A percentile compares a stretch with the other conserved stretches of the same genome.
Conservation (phyloP, 73 alveolate genomes). For the Symbiodinium natans region DNA sequence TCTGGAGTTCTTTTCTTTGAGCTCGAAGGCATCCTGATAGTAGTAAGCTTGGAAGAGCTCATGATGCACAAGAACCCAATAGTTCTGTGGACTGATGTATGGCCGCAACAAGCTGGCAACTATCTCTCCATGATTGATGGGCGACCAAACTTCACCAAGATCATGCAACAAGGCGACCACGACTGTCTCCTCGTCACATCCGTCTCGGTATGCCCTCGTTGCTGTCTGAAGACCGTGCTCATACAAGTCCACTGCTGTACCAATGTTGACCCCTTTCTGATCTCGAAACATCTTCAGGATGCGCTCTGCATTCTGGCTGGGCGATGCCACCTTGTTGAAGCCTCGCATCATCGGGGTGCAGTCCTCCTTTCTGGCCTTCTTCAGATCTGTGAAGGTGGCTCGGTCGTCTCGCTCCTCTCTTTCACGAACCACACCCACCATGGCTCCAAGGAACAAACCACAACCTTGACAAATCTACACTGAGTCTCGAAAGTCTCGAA, state of each 20-base stretch:
- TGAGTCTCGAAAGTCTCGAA: neutral
- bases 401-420: neutral
- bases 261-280: conserved; percentile 67
- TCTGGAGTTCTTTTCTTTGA: conserved; percentile 10
- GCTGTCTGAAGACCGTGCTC: conserved; percentile 82
- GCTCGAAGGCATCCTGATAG: conserved; percentile 19
- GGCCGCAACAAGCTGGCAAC: conserved; percentile 86
- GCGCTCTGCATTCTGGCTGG: conserved; percentile 48
- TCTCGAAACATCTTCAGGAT: conserved; percentile 51
- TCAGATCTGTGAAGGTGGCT: conserved; percentile 3
- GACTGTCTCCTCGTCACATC: conserved; percentile 75
- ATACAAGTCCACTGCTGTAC: conserved; percentile 45
- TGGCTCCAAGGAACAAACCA: neutral
- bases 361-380: conserved; percentile 33
- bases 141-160: conserved; percentile 63
- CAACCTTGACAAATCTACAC: neutral
- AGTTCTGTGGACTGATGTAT: conserved; percentile 73
- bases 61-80: conserved; percentile 64
- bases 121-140: conserved; percentile 85
- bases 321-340: conserved; percentile 84
- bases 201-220: conserved; percentile 63
- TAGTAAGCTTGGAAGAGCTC: conserved; percentile 72
- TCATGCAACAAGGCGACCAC: conserved; percentile 76
- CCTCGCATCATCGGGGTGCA: conserved; percentile 36
- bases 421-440: conserved; percentile 3